Percentiles rank a stretch among this genome's conserved stretches.
Evolutionary conservation across 257 asterid genomes (phyloP).

Genomic region (Fraxinus cuspidata): DNA sequence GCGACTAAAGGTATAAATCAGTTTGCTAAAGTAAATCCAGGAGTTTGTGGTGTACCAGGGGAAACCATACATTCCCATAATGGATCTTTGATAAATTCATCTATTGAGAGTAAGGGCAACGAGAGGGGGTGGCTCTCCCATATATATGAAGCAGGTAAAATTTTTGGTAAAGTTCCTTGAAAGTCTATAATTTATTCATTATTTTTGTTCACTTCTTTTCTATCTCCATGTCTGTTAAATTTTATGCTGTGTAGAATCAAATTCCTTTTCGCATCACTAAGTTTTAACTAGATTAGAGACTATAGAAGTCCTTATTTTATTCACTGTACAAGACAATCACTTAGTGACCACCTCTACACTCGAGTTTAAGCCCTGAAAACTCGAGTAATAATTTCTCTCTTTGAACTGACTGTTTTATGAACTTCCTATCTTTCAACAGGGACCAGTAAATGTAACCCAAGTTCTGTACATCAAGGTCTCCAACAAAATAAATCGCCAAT

Average conservation of each 20-base stretch:
- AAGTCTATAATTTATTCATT: neutral
- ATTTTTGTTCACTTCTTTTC: no score
- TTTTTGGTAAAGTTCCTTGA: neutral
- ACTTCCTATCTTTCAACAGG: slow-evolving; percentile 42
- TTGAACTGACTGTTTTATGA: neutral
- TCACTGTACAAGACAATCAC: neutral
- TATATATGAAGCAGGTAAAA: slow-evolving; percentile 59
- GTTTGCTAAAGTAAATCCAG: slow-evolving; percentile 41
- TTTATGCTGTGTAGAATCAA: slow-evolving; percentile 1
- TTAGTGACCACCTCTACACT: neutral
- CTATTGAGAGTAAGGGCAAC: slow-evolving; percentile 47
- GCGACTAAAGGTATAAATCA: slow-evolving; percentile 40
- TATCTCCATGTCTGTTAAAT: no score
- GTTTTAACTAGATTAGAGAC: neutral
- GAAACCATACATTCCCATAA: slow-evolving; percentile 32
- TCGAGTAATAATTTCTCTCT: neutral
- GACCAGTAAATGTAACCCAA: slow-evolving; percentile 42
- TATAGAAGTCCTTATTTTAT: neutral
- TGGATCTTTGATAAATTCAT: slow-evolving; percentile 31
- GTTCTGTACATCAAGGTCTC: slow-evolving; percentile 38
- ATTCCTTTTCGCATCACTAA: neutral
- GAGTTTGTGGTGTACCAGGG: slow-evolving; percentile 35
- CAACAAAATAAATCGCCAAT: slow-evolving; percentile 46
- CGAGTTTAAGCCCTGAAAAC: neutral
- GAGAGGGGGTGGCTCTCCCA: slow-evolving; percentile 52